phyloP scores from a whole-genome alignment of 139 green algal genomes.

The Monoraphidium neglectum region DNA sequence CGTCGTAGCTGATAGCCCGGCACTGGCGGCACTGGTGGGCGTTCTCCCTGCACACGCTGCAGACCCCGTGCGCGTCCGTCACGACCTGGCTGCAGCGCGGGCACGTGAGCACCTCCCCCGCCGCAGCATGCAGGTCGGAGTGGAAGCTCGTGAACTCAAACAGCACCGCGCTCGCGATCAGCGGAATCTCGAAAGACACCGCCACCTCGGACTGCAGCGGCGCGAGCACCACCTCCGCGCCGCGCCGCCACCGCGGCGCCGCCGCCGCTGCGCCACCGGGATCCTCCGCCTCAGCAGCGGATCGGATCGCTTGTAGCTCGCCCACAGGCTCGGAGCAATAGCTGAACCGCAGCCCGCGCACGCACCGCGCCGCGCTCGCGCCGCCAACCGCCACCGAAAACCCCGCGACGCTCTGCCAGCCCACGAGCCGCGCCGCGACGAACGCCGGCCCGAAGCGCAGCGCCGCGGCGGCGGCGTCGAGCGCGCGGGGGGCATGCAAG shows the following conservation, averaged over 20 bases:
- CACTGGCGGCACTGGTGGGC: constrained; percentile 30
- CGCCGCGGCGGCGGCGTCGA: too few relatives aligned
- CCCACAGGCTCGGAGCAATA: constrained; percentile 16
- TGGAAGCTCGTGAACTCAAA: constrained; percentile 18
- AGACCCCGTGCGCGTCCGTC: constrained; percentile 17
- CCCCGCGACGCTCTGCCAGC: constrained; percentile 6
- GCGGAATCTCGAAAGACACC: constrained; percentile 6
- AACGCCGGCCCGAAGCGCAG: too few relatives aligned
- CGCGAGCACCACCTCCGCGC: not conserved
- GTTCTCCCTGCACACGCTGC: constrained; percentile 32
- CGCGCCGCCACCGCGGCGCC: not conserved
- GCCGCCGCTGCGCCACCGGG: too few relatives aligned
- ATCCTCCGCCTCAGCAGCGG: too few relatives aligned
- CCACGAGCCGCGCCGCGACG: constrained; percentile 6
- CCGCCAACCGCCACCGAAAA: constrained; percentile 2
- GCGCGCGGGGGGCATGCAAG: too few relatives aligned
- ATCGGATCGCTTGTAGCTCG: too few relatives aligned
- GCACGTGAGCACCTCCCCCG: constrained; percentile 25
- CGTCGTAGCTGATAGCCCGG: constrained; percentile 27
- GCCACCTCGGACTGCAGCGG: constrained; percentile 9
- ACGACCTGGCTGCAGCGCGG: constrained; percentile 28
- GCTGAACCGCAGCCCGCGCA: not conserved
- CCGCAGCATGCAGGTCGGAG: not conserved
- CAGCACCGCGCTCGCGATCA: constrained; percentile 5
- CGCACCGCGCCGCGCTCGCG: not conserved